A percentile compares a stretch with the other conserved stretches of the same genome.
Evolutionary conservation across 2,329 filamentous ascomycete genomes (phyloP).

Genomic region (Aspergillus neoniger): DNA sequence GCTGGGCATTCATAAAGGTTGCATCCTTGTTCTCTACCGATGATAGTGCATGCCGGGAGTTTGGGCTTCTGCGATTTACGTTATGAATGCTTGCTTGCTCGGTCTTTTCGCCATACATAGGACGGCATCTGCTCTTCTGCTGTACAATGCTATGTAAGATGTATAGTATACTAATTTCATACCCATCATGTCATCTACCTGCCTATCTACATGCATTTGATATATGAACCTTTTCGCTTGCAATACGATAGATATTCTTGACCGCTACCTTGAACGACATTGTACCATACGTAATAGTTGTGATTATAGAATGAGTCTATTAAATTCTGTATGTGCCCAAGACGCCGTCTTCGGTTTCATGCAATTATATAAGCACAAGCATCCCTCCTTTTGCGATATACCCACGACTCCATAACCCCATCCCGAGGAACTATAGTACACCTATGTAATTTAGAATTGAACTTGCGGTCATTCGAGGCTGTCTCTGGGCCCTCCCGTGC

Average conservation of each 20-base stretch:
- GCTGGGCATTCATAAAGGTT: neutral
- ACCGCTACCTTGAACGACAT: too few species aligned
- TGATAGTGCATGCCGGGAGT: constrained; percentile 13
- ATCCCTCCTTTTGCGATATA: neutral
- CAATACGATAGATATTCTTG: neutral
- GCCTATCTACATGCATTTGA: neutral
- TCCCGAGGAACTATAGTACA: neutral
- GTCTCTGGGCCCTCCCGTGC: constrained; percentile 45
- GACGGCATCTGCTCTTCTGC: neutral
- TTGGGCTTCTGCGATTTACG: neutral
- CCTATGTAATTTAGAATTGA: neutral
- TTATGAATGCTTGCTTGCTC: neutral
- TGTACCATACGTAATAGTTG: too few species aligned
- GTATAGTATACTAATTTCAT: constrained; percentile 7
- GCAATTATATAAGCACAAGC: neutral
- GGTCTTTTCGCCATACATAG: neutral
- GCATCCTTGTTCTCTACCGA: neutral
- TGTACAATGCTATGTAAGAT: constrained; percentile 5
- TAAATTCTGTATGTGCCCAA: neutral
- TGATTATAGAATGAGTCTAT: neutral
- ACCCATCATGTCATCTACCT: neutral
- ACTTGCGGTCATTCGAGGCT: constrained; percentile 52
- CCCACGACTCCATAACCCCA: neutral
- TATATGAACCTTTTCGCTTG: neutral
- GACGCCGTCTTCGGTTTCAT: neutral